Base-by-base conservation (phyloP, 2,329 filamentous ascomycete species). In the Arthrobotrys entomopaga region DNA sequence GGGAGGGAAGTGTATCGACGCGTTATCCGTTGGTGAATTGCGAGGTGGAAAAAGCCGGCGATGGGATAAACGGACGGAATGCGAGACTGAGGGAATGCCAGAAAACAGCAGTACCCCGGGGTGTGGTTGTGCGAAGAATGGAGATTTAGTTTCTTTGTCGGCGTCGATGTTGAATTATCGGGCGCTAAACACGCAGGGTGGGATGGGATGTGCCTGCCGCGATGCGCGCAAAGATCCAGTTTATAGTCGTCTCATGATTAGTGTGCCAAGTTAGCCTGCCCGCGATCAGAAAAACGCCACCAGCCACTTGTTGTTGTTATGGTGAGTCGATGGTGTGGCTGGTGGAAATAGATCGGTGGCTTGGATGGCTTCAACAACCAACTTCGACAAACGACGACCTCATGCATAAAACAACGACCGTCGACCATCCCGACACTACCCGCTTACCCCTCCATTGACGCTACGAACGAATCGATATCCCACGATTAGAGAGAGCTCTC, bases 221-320 rank as follows among this genome's bases (percentile, higher is more conserved):
- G 70, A 74, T 74, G 70, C 70, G 70, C 70, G 70, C 70, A 64
- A 63, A 66, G 60, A 65, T 57, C 34, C 53, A 40, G 58, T 56
- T 38, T 58, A 57, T 54, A 40, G 57, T 56, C 50, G 38, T 54
- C 61, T 38, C 61, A 59, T 57, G 15, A 13, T 61, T 56, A 46
- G 69, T 73, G 60, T 61, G 57, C 60, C 61, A 66, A 64, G 63
- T 57, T 46, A 19, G 56, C 60, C 46, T 29, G 59, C 60, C 60
- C 29, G 29, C 5, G 29, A 34, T 34, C n/a, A n/a, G n/a, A n/a
- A 34, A 34, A 34, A 34, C 29, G 29, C 29, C 42, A 46, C 13
- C 42, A 46, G 42, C 42, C 42, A 46, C 42, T 34, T 34, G 29
- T 34, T 34, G 29, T 34, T 34, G 29, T 34, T 34, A 34, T 34